Percentiles rank a stretch among this genome's conserved stretches.
Evolutionary conservation across 2,329 filamentous ascomycete species (phyloP).

Genomic region (Helicocarpus griseus): DNA sequence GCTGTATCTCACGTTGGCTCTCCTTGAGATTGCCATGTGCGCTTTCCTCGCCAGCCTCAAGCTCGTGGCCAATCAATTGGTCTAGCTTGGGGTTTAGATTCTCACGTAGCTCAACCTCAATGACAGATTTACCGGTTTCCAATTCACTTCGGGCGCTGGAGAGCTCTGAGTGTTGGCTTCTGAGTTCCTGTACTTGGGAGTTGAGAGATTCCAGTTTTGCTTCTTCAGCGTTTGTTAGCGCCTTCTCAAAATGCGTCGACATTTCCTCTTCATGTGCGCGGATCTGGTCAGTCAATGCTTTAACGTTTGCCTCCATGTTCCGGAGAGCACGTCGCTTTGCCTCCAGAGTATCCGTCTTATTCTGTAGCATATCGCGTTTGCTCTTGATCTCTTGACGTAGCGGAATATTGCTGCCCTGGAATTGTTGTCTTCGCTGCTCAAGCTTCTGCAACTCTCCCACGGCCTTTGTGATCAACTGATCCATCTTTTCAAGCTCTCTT

Average conservation of each 20-base stretch:
- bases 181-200: conserved; percentile 59
- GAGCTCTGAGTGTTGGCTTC: conserved; percentile 65
- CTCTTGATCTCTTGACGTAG: conserved; percentile 65
- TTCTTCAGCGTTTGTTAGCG: conserved; percentile 74
- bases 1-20: conserved; percentile 70
- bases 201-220: conserved; percentile 64
- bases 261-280: conserved; percentile 71
- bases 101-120: conserved; percentile 82
- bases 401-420: conserved; percentile 74
- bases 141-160: conserved; percentile 65
- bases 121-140: conserved; percentile 67
- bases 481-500: conserved; percentile 62
- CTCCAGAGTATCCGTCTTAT: conserved; percentile 63
- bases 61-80: conserved; percentile 67
- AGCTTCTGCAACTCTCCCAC: conserved; percentile 74
- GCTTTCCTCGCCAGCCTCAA: conserved; percentile 54
- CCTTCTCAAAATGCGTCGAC: conserved; percentile 82
- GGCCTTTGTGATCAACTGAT: conserved; percentile 83
- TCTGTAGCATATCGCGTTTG: conserved; percentile 66
- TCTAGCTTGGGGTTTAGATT: conserved; percentile 82
- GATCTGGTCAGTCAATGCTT: conserved; percentile 65
- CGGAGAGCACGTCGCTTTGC: conserved; percentile 55
- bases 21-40: conserved; percentile 61
- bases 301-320: conserved; percentile 64
- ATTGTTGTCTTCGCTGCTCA: conserved; percentile 65